These are phyloP conservation scores for Neovahlkampfia damariscottae DNA, from an alignment of 78 protist genomes.

Conservation along the genomic window DNA sequence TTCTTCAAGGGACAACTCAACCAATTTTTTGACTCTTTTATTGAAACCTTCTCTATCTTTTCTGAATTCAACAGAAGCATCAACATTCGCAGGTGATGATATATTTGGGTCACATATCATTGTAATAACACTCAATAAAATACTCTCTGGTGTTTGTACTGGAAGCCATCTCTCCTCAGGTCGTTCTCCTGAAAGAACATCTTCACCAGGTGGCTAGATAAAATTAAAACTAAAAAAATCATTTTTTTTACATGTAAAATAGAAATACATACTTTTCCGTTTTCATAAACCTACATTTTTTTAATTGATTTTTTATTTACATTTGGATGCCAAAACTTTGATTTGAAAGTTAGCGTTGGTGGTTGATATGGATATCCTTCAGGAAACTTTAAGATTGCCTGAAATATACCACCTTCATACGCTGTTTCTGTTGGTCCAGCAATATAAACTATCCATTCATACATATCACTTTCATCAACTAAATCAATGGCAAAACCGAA, in stretches of 20 bases:
- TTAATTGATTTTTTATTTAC: too few species aligned
- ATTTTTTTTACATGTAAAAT: slow-evolving; percentile 80
- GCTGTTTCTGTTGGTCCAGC: slow-evolving; percentile 17
- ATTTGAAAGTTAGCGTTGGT: slow-evolving; percentile 44
- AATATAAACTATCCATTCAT: slow-evolving; percentile 9
- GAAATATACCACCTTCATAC: slow-evolving; percentile 18
- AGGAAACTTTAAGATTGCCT: too few species aligned
- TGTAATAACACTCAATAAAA: slow-evolving; percentile 58
- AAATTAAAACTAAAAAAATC: too few species aligned
- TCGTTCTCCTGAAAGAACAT: slow-evolving; percentile 32
- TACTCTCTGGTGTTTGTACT: slow-evolving; percentile 52
- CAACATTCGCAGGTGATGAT: slow-evolving; percentile 77
- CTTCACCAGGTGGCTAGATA: slow-evolving; percentile 63
- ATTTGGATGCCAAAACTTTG: slow-evolving; percentile 73
- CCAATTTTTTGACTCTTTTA: background rate
- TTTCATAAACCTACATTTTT: too few species aligned
- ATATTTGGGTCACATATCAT: slow-evolving; percentile 59
- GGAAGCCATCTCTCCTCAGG: slow-evolving; percentile 76
- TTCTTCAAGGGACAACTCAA: background rate
- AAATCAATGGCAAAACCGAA: background rate
- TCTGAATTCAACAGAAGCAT: slow-evolving; percentile 35
- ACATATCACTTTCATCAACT: slow-evolving; percentile 6
- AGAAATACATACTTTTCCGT: slow-evolving; percentile 74
- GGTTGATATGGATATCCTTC: slow-evolving; percentile 50
- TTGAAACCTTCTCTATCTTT: background rate